phyloP scores from a whole-genome alignment of 306 rosid species.

The Abrus precatorius region DNA sequence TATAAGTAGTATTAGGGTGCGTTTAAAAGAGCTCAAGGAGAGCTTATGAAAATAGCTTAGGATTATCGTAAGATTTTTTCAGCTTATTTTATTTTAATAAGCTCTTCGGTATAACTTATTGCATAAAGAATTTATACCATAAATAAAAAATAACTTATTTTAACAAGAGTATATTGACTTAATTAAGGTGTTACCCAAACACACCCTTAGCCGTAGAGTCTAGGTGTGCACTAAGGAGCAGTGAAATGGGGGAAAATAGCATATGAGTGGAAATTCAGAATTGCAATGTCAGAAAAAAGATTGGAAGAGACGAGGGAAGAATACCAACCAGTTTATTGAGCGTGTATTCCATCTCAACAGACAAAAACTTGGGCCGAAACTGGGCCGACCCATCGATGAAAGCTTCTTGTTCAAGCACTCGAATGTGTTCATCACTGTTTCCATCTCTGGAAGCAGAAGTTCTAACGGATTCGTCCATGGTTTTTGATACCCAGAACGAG shows the following conservation, averaged over 20 bases:
- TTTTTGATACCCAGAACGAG: slow-evolving; percentile 37
- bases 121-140: too few relatives aligned
- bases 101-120: too few relatives aligned
- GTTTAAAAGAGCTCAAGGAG: too few relatives aligned
- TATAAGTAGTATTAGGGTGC: too few relatives aligned
- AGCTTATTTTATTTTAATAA: too few relatives aligned
- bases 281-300: slow-evolving; percentile 1
- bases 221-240: not conserved
- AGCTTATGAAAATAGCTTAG: too few relatives aligned
- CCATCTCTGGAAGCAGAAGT: slow-evolving; percentile 52
- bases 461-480: slow-evolving; percentile 54
- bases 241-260: not conserved
- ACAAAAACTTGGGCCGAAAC: slow-evolving; percentile 39
- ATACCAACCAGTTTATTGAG: slow-evolving; percentile 77
- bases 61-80: too few relatives aligned
- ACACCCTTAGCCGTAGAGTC: not conserved
- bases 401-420: slow-evolving; percentile 70
- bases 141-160: too few relatives aligned
- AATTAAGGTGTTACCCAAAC: too few relatives aligned
- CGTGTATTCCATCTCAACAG: slow-evolving; percentile 55
- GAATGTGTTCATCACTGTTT: slow-evolving; percentile 53
- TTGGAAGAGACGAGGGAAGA: not conserved
- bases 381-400: slow-evolving; percentile 53
- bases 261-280: slow-evolving; percentile 4
- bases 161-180: too few relatives aligned